phyloP scores from a whole-genome alignment of 805 yeast genomes.

The Cyberlindnera petersonii region DNA sequence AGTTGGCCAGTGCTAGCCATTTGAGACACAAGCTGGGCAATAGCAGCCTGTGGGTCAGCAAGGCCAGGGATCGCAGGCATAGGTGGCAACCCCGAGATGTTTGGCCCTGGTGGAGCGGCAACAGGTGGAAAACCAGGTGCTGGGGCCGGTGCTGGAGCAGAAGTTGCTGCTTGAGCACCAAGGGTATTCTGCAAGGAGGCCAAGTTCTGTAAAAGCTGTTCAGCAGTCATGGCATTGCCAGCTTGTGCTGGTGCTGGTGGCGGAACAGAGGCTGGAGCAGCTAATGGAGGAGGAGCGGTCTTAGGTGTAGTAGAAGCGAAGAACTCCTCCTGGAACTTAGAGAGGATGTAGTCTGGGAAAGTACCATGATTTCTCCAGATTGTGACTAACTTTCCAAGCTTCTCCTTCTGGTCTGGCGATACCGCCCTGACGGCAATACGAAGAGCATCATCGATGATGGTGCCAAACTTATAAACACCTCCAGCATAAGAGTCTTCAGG shows the following conservation, averaged over 20 bases:
- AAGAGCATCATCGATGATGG: conserved; percentile 58
- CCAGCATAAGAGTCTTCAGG: conserved; percentile 71
- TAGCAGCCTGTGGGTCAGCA: conserved; percentile 38
- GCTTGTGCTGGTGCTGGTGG: conserved; percentile 20
- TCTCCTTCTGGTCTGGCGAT: conserved; percentile 58
- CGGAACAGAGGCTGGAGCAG: conserved; percentile 35
- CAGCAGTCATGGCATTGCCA: conserved; percentile 43
- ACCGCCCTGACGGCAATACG: conserved; percentile 58
- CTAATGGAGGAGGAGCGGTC: conserved; percentile 31
- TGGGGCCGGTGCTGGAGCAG: conserved; percentile 26
- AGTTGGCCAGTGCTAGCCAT: conserved; percentile 24
- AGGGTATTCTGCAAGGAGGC: conserved; percentile 44
- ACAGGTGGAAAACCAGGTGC: not conserved
- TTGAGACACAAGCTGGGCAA: conserved; percentile 33
- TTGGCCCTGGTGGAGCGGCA: conserved; percentile 5
- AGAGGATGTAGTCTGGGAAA: conserved; percentile 55
- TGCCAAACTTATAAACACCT: conserved; percentile 63
- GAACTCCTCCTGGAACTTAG: conserved; percentile 52
- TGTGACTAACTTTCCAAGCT: conserved; percentile 78
- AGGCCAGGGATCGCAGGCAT: conserved; percentile 15
- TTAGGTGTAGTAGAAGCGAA: conserved; percentile 69
- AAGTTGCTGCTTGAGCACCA: too few species aligned
- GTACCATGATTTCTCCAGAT: conserved; percentile 90
- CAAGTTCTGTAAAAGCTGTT: conserved; percentile 63
- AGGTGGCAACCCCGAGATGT: not conserved